Base-by-base conservation (phyloP, 768 basidiomycete species). In the Suillus placidus region DNA sequence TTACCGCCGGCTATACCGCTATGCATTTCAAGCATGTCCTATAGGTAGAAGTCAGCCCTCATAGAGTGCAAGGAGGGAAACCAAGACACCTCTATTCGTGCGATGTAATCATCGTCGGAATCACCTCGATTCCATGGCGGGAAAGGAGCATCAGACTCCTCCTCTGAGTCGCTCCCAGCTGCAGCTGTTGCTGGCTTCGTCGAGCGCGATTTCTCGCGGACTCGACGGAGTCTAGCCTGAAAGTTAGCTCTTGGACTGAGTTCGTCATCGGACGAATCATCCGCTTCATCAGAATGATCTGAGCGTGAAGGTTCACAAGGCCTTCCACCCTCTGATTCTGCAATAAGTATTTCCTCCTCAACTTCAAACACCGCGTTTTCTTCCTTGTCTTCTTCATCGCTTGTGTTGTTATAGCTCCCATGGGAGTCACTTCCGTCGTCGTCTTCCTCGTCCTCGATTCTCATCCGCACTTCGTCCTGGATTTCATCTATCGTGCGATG, bases 401-500 rank as follows among this genome's bases (percentile, higher is more conserved):
- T 56, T 1, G 74, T 73, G 32, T 77, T 77, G 0, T 77, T 75
- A 63, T 56, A 68, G 14, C 67, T 72, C 37, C 71, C 76, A 26
- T 67, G 71, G 2, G 64, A 68, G 2, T 71, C 62, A 20, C 71
- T 71, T 18, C 71, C 76, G 9, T 71, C 71, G n/a, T 65, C 66
- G 18, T 69, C 71, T 18, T 73, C 78, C 34, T 81, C 84, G 64
- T 88, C 87, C 69, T 89, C 87, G 47, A 45, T 64, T 61, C 68
- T 72, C 72, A 89, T 84, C 68, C 73, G 76, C 64, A 80, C 81
- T 61, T 77, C 82, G 73, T 90, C 89, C 55, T 78, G 83, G 26
- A 92, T 70, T 75, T 93, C 91, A 70, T 88, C 89, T 77, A 88
- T 86, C n/a, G 88, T 88, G 55, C 84, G 76, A 67, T 83, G 81